Evolutionary conservation across 2,329 filamentous ascomycete species (phyloP), one percentile per base, ranked within the genome.

Genomic region (Trichoderma semiorbis): DNA sequence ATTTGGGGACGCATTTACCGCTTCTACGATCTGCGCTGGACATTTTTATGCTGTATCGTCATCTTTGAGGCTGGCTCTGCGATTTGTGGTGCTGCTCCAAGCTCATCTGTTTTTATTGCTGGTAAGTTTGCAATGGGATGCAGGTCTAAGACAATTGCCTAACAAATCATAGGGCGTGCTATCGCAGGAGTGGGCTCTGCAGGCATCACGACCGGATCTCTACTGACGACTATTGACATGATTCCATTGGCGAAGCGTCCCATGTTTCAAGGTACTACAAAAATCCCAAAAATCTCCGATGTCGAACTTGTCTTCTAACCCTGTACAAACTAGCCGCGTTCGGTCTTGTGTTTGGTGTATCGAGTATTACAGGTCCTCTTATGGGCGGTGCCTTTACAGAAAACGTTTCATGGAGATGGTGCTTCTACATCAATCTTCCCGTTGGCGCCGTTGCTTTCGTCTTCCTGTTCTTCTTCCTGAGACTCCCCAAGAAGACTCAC

Each of bases 181-280:
- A 83, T 90, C 70, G 87, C 88, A 36, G 88, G 88, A 16, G 72
- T 88, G 7, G 88, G 87, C 0, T 84, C 85, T 2, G 86, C 87
- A 1, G 88, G 88, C 66, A 88, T 90, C 76, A 88, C 88, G 76
- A 86, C 87, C 0, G 88, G 88, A 8, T 83, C 84, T 57, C 85
- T 88, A 79, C 82, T 90, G 77, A 84, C 87, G 72, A 85, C 89
- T 78, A 85, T 89, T 57, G 84, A 85, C 34, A 83, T 89, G 81
- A 83, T 91, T 0, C 89, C 89, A 3, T 83, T 91, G 2, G 85
- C 86, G 64, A 89, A 89, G 75, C 81, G 90, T 34, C 89, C 86
- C 3, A 84, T 89, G 77, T 91, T 88, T 71, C 86, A 88, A 76
- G 84, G 83, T 76, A 34, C 12, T 8, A 14, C 55, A 12, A 60